A percentile compares a stretch with the other conserved stretches of the same genome.
These are phyloP conservation scores for Pleoardoris graminearum DNA, from an alignment of 2,329 filamentous ascomycete genomes.

Conservation along the genomic window DNA sequence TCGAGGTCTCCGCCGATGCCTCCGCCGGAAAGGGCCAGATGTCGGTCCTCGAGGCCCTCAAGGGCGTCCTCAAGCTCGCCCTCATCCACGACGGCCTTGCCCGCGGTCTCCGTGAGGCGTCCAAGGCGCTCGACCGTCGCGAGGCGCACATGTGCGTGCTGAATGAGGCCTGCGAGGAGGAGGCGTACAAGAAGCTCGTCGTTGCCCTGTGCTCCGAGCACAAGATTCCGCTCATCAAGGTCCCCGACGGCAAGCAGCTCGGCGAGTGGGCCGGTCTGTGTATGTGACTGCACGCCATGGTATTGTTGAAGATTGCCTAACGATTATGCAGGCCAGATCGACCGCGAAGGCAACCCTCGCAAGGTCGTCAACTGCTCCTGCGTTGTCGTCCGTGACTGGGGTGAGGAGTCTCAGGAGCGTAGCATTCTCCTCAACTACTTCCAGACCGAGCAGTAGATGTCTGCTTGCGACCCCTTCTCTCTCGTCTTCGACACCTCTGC, in stretches of 20 bases:
- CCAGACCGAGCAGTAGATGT: slow-evolving; percentile 72
- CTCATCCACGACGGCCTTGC: slow-evolving; percentile 99
- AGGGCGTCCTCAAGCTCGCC: slow-evolving; percentile 97
- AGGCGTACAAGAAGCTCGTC: slow-evolving; percentile 99
- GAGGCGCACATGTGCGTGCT: slow-evolving; percentile 99
- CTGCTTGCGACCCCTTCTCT: slow-evolving; percentile 14
- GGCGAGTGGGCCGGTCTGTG: slow-evolving; percentile 99
- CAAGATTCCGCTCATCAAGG: slow-evolving; percentile 99
- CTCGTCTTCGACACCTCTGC: slow-evolving; percentile 16
- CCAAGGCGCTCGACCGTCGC: slow-evolving; percentile 97
- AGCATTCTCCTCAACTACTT: slow-evolving; percentile 99
- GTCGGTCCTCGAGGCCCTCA: slow-evolving; percentile 97
- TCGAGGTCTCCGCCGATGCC: slow-evolving; percentile 93
- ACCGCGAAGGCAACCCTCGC: slow-evolving; percentile 98
- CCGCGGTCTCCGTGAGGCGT: slow-evolving; percentile 95
- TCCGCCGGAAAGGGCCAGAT: slow-evolving; percentile 81
- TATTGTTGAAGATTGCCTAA: slow-evolving; percentile 10
- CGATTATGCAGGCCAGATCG: slow-evolving; percentile 75
- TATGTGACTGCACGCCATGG: slow-evolving; percentile 60
- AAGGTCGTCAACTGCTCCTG: slow-evolving; percentile 99
- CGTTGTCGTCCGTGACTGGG: slow-evolving; percentile 99
- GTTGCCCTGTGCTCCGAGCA: slow-evolving; percentile 98
- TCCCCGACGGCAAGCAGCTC: slow-evolving; percentile 98
- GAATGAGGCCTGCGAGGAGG: slow-evolving; percentile 99
- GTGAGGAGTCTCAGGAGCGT: slow-evolving; percentile 99